These are phyloP conservation scores for Pichia sp. DNA, from an alignment of 1,139 yeast genomes.

Conservation along the genomic window DNA sequence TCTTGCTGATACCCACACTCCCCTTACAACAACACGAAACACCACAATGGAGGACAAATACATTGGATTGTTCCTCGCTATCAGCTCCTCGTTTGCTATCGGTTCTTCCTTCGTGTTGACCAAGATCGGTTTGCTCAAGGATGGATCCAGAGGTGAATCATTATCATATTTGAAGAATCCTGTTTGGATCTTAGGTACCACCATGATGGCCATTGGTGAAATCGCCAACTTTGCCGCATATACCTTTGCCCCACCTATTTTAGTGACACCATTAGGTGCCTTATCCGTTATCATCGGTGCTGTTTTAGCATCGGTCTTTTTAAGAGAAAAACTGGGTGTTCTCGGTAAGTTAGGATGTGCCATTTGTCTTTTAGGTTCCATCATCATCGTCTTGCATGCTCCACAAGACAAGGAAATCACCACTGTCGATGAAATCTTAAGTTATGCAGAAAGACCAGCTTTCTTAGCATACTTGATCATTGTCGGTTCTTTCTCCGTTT, in stretches of 20 bases:
- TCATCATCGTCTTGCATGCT: slow-evolving; percentile 88
- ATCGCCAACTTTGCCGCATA: slow-evolving; percentile 93
- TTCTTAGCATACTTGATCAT: slow-evolving; percentile 64
- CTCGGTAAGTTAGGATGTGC: slow-evolving; percentile 96
- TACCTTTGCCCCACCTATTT: slow-evolving; percentile 91
- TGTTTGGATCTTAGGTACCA: slow-evolving; percentile 94
- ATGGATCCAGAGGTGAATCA: slow-evolving; percentile 68
- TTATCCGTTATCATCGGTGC: slow-evolving; percentile 90
- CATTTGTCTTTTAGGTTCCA: slow-evolving; percentile 83
- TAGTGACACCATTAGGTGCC: slow-evolving; percentile 93
- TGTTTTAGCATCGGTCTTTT: slow-evolving; percentile 78
- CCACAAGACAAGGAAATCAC: slow-evolving; percentile 89
- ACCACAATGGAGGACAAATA: slow-evolving; percentile 69
- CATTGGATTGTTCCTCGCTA: slow-evolving; percentile 86
- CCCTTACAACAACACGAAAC: too few species aligned
- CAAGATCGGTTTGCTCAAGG: slow-evolving; percentile 74
- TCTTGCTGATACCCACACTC: too few species aligned
- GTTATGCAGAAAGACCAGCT: slow-evolving; percentile 79
- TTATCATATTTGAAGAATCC: slow-evolving; percentile 79
- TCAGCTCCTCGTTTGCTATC: slow-evolving; percentile 84
- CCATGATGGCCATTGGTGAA: slow-evolving; percentile 91
- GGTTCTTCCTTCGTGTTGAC: slow-evolving; percentile 91
- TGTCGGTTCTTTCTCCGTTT: slow-evolving; percentile 65
- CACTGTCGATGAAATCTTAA: slow-evolving; percentile 85
- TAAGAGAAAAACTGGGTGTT: slow-evolving; percentile 84